Evolutionary conservation across 805 yeast genomes (phyloP), one percentile per base, ranked within the genome.

Genomic region (Kluyveromyces lactis): DNA sequence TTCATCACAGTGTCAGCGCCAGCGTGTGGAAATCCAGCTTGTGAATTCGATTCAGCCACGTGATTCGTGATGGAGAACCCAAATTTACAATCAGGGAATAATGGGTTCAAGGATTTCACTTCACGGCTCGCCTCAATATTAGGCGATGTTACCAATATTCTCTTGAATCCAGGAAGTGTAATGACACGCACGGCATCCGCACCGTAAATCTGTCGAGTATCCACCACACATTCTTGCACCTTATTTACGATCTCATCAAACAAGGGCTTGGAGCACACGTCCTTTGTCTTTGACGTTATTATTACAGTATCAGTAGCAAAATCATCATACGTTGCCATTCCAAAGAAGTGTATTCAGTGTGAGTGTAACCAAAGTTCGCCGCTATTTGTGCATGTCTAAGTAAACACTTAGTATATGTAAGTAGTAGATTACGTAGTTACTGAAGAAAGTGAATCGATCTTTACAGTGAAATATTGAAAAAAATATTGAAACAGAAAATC

Each of bases 1-100:
- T 50, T 42, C 36, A 40, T 46, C 18, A 11, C 33, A n/a, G 30
- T 12, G 26, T 15, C 26, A 12, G 11, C 17, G 5, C n/a, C n/a
- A n/a, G n/a, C n/a, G n/a, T 15, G 33, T 31, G 33, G 10, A 31
- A n/a, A 16, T 16, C 3, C 11, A 4, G n/a, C n/a, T n/a, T n/a
- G n/a, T n/a, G n/a, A n/a, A 11, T 27, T 15, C 13, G 7, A 18
- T 2, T 21, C 13, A n/a, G 12, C 24, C 29, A 24, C 21, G 29
- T 34, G 37, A 17, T 34, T 30, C 4, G 37, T 34, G 7, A 24
- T 5, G n/a, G 37, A 34, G 19, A 24, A 34, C 18, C 30, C 30
- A n/a, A 34, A 34, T 3, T 16, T 12, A 17, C 29, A 34, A 12
- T 23, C 37, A 2, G 29, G 30, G 13, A 34, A 24, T 9, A 18